Base-by-base conservation (phyloP, 495 filamentous ascomycete genomes). In the Podospora pseudocomata region DNA sequence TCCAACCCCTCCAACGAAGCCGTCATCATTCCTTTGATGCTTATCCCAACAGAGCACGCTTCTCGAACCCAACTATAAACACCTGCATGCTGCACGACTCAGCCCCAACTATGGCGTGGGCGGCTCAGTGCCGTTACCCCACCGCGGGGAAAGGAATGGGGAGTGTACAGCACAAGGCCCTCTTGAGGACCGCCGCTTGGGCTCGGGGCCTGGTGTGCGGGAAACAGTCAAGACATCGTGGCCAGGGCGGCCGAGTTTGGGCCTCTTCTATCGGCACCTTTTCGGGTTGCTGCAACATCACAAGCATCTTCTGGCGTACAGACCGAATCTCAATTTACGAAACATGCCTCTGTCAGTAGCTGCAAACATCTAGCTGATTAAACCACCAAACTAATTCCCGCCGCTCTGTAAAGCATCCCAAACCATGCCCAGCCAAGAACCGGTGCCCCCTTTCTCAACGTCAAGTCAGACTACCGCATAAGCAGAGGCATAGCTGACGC, bases 401-500 rank as follows among this genome's bases (percentile, higher is more conserved):
- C 23, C n/a, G 6, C 56, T 58, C 56, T 58, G 18, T 20, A 19
- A 27, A 59, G 5, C 34, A 64, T 18, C 53, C 30, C 30, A 32
- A 49, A 49, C 9, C 7, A 16, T 49, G 15, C 34, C 34, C 34
- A 39, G 34, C 34, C 5, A 39, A 39, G 34, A 39, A 5, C 34
- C 6, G 34, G 6, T 11, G 34, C 11, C 39, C 39, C 39, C 39
- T 49, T 49, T 49, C 39, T 11, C 39, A 16, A 2, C 9, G 15
- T 11, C 39, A 49, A 49, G 2, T 75, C 67, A 86, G n/a, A 87
- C 67, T 53, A 90, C 80, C 23, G 89, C 90, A 83, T 90, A 93
- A 68, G 90, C 92, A 75, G 89, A 91, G 6, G 90, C 93, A 79
- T 99, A 99, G 80, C 93, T 97, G 65, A 99, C 95, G 68, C 93